Evolutionary conservation across 345 rosid species (phyloP), one percentile per base, ranked within the genome.

Genomic region (Cochlearia excelsa): DNA sequence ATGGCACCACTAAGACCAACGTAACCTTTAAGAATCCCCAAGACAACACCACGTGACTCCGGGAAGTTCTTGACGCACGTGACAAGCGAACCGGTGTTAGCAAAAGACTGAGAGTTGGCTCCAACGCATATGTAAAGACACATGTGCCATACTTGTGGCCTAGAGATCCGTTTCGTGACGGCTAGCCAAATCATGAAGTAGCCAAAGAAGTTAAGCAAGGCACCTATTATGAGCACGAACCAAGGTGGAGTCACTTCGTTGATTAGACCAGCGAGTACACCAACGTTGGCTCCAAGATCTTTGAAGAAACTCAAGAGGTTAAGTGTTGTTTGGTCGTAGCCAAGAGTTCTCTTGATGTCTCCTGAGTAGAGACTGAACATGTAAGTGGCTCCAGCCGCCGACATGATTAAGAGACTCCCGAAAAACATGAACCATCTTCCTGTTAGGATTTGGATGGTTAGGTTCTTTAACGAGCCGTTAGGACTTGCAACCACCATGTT

Each of bases 21-120:
- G 38, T 74, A 75, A 2, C 82, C 83, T 42, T 82, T 82, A 60
- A 79, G 69, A 30, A 82, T 63, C 62, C 86, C 86, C 48, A 82
- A 51, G 48, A 79, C 73, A 51, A 74, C 74, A 8, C 82, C 84
- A 59, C 84, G 61, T 54, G 78, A 74, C 41, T 79, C 81, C 8
- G 86, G 86, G 79, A 81, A 81, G 65, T 79, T 82, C 62, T 79
- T 77, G 26, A 82, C 86, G 56, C 74, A 75, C 45, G 86, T 79
- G 58, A 79, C 84, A 0, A 77, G 58, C 7, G 79, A 70, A 4
- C 86, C 84, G 0, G 84, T 82, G 6, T 79, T 79, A 54, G 84
- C 77, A 23, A 79, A 82, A 1, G 86, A 69, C 59, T 77, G 86
- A 0, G 86, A 82, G 67, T 82, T 82, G 2, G 86, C 78, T 5